phyloP scores from a whole-genome alignment of 306 rosid genomes.

The Acacia melanoxylon region DNA sequence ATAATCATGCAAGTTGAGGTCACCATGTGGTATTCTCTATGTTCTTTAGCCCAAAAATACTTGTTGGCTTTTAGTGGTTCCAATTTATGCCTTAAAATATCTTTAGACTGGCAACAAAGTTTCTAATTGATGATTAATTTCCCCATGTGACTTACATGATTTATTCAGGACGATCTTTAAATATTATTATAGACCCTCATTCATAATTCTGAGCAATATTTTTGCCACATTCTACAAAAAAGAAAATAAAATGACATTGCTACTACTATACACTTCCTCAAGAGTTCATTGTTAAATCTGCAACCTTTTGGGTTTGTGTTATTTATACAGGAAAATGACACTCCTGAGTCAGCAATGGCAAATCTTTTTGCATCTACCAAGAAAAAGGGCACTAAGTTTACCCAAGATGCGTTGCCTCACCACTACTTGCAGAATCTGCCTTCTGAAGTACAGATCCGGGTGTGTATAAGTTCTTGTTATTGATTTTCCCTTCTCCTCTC shows the following conservation, averaged over 20 bases:
- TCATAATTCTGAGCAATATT: neutral
- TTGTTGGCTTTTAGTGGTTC: neutral
- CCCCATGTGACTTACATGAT: neutral
- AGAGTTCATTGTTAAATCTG: neutral
- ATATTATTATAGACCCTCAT: slow-evolving; percentile 7
- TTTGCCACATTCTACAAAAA: neutral
- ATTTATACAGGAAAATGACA: slow-evolving; percentile 62
- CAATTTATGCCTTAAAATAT: neutral
- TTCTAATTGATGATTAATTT: neutral
- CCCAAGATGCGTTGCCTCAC: slow-evolving; percentile 50
- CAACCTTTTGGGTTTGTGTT: slow-evolving; percentile 9
- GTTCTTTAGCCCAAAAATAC: neutral
- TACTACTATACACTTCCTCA: neutral
- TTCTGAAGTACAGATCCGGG: slow-evolving; percentile 83
- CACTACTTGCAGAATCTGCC: slow-evolving; percentile 75
- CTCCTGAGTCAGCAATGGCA: slow-evolving; percentile 80
- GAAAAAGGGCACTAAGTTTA: slow-evolving; percentile 46
- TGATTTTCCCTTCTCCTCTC: neutral
- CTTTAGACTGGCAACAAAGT: neutral
- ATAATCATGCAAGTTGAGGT: neutral
- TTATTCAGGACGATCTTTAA: neutral
- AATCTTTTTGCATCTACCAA: slow-evolving; percentile 79
- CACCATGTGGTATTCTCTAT: neutral
- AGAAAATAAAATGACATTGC: neutral
- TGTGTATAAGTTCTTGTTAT: slow-evolving; percentile 27